These are phyloP conservation scores for Chlorella sp. DNA, from an alignment of 139 green algal species.

Conservation along the genomic window DNA sequence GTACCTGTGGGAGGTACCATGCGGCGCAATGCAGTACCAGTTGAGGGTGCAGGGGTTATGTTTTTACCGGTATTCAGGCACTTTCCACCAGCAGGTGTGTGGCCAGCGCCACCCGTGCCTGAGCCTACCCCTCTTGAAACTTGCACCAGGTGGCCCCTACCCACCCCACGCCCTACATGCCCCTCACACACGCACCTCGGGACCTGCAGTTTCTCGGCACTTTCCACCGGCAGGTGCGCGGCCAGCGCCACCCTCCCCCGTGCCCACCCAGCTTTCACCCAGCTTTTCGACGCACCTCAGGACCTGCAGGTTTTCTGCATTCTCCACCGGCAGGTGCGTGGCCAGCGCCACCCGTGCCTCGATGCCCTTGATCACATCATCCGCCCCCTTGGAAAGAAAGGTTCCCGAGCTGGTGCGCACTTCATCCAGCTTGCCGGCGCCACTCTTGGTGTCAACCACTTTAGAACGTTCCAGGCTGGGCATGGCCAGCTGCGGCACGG, in stretches of 20 bases:
- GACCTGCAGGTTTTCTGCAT: conserved; percentile 10
- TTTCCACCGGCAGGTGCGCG: not conserved
- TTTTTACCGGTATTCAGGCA: not conserved
- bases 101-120: too few relatives aligned
- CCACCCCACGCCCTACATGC: not conserved
- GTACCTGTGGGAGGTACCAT: not conserved
- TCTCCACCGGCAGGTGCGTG: conserved; percentile 15
- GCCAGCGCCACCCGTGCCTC: not conserved
- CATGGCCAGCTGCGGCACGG: not conserved
- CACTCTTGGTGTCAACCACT: not conserved
- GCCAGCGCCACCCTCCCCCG: not conserved
- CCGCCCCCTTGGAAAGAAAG: conserved; percentile 4
- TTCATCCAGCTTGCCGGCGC: conserved; percentile 5
- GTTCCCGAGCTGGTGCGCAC: not conserved
- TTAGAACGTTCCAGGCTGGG: not conserved
- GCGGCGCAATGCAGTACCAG: not conserved
- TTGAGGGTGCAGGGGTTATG: not conserved
- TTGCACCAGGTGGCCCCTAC: too few relatives aligned
- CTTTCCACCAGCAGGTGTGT: not conserved
- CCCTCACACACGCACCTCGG: not conserved
- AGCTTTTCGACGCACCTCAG: not conserved
- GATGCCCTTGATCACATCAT: not conserved
- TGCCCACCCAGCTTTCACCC: not conserved
- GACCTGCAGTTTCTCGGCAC: not conserved
- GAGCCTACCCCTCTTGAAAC: too few relatives aligned